Evolutionary conservation across 1,284 basidiomycete species (phyloP), one percentile per base, ranked within the genome.

Genomic region (Takashimella tepidaria): DNA sequence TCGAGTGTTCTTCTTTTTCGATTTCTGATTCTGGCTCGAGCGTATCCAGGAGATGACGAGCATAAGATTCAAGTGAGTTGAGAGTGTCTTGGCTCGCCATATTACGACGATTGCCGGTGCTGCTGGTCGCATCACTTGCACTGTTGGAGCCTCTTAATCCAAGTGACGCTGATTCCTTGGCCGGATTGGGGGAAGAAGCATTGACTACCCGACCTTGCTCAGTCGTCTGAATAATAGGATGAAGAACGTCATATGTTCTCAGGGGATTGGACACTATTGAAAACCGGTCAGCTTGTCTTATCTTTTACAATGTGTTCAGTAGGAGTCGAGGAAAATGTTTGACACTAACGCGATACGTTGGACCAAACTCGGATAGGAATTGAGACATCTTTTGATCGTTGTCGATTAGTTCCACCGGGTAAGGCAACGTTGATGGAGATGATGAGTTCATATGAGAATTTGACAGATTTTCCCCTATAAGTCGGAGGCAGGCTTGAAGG

Each of bases 401-500:
- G 69, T 3, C 61, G 54, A 45, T 66, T 63, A 3, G 61, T 68
- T 20, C 57, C 59, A 1, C 69, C 69, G 0, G 70, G 67, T 5
- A 72, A 46, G 0, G 57, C 58, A 12, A 73, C 62, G 26, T 64
- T 69, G 52, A 73, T 66, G 1, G 92, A 92, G 1, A 98, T 80
- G 10, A 88, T 80, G 11, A 98, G 82, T 61, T 91, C 86, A 70
- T 98, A 98, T 8, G 86, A 85, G 72, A 98, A 93, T 62, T 81
- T 82, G 58, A 97, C 80, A 1, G 85, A 80, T 49, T 86, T 85
- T 1, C 95, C 95, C 41, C 83, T 82, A 77, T 89, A 96, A 0
- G 92, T 90, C 0, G 95, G 95, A 0, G 95, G 95, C 0, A 98
- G 78, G 53, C 83, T 83, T 4, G 83, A 78, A 0, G 95, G 92